Evolutionary conservation across 495 filamentous ascomycete species (phyloP).

Genomic region (Podospora pseudoanserina): DNA sequence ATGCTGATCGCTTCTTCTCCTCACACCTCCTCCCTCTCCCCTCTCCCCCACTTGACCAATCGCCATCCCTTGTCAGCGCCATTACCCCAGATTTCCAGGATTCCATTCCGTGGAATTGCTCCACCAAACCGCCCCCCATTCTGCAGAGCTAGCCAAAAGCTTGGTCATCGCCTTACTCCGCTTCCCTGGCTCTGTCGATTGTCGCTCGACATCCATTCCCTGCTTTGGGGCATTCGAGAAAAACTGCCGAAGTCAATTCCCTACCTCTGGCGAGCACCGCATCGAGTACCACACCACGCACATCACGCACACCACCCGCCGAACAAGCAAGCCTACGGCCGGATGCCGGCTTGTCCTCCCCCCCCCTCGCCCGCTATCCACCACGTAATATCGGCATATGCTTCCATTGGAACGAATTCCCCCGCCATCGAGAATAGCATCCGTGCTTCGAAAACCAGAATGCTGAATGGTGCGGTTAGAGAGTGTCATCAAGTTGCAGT

Average conservation of each 20-base stretch:
- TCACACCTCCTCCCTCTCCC: neutral
- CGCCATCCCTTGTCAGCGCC: neutral
- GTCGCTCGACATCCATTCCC: neutral
- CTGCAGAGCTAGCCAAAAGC: neutral
- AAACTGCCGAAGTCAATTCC: conserved; percentile 1
- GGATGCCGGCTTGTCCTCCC: conserved; percentile 1
- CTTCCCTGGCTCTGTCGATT: neutral
- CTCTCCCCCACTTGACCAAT: neutral
- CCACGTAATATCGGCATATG: neutral
- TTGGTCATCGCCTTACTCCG: conserved; percentile 1
- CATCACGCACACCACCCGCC: neutral
- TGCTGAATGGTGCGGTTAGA: neutral
- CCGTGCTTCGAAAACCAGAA: neutral
- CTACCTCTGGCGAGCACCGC: neutral
- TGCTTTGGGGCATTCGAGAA: neutral
- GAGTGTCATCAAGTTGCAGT: neutral
- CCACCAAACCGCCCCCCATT: neutral
- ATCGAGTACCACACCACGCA: neutral
- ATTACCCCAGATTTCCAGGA: neutral
- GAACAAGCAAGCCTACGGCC: neutral
- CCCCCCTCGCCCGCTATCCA: neutral
- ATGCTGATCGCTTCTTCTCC: conserved; percentile 10
- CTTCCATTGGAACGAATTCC: neutral
- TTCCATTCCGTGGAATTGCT: neutral
- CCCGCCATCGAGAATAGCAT: neutral